phyloP scores from a whole-genome alignment of 75 land plant species.

The Ceratopteris richardii region DNA sequence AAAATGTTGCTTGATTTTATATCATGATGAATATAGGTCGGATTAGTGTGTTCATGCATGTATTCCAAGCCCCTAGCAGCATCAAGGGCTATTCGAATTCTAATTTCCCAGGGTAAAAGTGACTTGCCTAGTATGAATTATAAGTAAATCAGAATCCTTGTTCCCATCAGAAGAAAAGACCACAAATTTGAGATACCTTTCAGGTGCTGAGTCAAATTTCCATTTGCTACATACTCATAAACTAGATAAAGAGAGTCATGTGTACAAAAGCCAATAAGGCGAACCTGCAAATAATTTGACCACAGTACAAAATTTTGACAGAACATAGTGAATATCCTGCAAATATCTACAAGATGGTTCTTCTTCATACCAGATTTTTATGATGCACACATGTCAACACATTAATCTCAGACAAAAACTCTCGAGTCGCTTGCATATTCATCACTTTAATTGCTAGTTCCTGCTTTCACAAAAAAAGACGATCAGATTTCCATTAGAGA shows the following conservation, averaged over 20 bases:
- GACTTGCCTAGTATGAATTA: slow-evolving; percentile 16
- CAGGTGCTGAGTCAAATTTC: slow-evolving; percentile 78
- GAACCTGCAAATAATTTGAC: slow-evolving; percentile 50
- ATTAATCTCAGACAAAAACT: slow-evolving; percentile 80
- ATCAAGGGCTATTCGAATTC: slow-evolving; percentile 94
- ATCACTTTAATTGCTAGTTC: slow-evolving; percentile 87
- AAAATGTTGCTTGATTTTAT: slow-evolving; percentile 91
- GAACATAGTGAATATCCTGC: not conserved
- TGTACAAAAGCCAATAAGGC: slow-evolving; percentile 86
- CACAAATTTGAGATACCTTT: slow-evolving; percentile 5
- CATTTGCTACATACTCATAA: slow-evolving; percentile 91
- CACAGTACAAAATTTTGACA: not conserved
- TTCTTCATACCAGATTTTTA: slow-evolving; percentile 59
- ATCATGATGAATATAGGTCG: slow-evolving; percentile 92
- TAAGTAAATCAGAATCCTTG: not conserved
- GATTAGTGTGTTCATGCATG: slow-evolving; percentile 95
- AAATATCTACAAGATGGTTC: not conserved
- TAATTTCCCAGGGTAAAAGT: slow-evolving; percentile 54
- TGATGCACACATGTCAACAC: slow-evolving; percentile 89
- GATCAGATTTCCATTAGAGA: too few species aligned
- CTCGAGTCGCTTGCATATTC: slow-evolving; percentile 80
- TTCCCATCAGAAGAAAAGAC: not conserved
- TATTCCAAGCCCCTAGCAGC: slow-evolving; percentile 96
- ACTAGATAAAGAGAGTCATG: slow-evolving; percentile 73
- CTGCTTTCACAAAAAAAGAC: slow-evolving; percentile 26